These are phyloP conservation scores for Mallotus repandus DNA, from an alignment of 441 rosid genomes.

Conservation along the genomic window DNA sequence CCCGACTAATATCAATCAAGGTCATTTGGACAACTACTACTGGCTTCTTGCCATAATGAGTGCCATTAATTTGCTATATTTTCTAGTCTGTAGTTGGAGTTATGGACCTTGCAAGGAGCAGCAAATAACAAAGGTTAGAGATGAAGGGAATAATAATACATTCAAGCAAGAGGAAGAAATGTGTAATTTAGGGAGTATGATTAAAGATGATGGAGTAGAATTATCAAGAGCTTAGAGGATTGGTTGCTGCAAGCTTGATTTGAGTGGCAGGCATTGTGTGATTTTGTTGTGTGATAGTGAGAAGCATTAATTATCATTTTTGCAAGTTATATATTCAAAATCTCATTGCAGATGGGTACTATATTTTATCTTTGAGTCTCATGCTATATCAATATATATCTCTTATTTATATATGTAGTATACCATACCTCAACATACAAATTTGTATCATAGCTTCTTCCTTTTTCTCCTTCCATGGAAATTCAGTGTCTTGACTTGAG, in stretches of 20 bases:
- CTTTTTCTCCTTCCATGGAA: background rate
- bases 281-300: slow-evolving; percentile 14
- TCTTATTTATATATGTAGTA: background rate
- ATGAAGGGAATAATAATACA: slow-evolving; percentile 39
- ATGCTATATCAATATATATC: background rate
- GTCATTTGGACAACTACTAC: slow-evolving; percentile 73
- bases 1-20: slow-evolving; percentile 60
- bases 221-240: background rate
- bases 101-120: slow-evolving; percentile 58
- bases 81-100: slow-evolving; percentile 63
- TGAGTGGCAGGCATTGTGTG: slow-evolving; percentile 18
- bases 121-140: slow-evolving; percentile 35
- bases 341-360: background rate
- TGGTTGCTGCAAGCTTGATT: slow-evolving; percentile 16
- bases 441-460: background rate
- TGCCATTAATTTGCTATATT: slow-evolving; percentile 59
- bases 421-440: slow-evolving; percentile 11
- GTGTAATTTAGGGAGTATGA: slow-evolving; percentile 18
- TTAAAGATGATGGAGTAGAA: slow-evolving; percentile 34
- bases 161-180: slow-evolving; percentile 38
- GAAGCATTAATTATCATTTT: slow-evolving; percentile 19
- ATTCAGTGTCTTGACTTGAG: slow-evolving; percentile 17
- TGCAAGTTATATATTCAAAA: slow-evolving; percentile 14
- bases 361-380: background rate
- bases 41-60: slow-evolving; percentile 71